Evolutionary conservation across 768 basidiomycete genomes (phyloP).

Genomic region (Auricularia heimuer): DNA sequence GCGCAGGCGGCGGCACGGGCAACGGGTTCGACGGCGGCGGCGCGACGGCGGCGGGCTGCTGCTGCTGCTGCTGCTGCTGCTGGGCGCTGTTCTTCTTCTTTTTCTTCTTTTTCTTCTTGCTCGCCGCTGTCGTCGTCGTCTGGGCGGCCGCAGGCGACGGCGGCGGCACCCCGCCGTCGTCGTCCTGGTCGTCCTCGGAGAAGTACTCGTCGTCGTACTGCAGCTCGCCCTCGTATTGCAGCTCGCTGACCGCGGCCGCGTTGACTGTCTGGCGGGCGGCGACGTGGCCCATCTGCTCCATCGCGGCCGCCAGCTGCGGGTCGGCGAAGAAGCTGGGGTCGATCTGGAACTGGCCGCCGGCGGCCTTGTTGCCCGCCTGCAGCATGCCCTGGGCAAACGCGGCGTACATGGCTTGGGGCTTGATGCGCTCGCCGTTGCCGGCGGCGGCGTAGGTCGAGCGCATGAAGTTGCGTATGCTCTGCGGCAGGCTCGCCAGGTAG

Average conservation of each 20-base stretch:
- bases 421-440: background rate
- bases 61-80: constrained; percentile 21
- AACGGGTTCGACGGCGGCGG: constrained; percentile 12
- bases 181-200: background rate
- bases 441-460: background rate
- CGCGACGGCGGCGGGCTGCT: constrained; percentile 16
- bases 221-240: background rate
- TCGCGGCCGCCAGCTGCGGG: constrained; percentile 40
- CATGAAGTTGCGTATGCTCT: background rate
- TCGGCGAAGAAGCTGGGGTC: constrained; percentile 46
- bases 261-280: background rate
- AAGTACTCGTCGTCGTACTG: background rate
- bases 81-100: constrained; percentile 32
- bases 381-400: constrained; percentile 55
- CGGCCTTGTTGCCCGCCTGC: constrained; percentile 33
- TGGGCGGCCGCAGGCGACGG: background rate
- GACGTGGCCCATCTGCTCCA: constrained; percentile 29
- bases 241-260: background rate
- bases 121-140: constrained; percentile 1
- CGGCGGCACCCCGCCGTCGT: background rate
- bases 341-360: constrained; percentile 26
- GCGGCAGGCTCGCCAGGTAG: constrained; percentile 23
- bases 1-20: constrained; percentile 24
- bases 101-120: constrained; percentile 41
- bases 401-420: constrained; percentile 45